Evolutionary conservation across 1,139 yeast genomes (phyloP).

Genomic region (Hemisphaericaspora subhashii): DNA sequence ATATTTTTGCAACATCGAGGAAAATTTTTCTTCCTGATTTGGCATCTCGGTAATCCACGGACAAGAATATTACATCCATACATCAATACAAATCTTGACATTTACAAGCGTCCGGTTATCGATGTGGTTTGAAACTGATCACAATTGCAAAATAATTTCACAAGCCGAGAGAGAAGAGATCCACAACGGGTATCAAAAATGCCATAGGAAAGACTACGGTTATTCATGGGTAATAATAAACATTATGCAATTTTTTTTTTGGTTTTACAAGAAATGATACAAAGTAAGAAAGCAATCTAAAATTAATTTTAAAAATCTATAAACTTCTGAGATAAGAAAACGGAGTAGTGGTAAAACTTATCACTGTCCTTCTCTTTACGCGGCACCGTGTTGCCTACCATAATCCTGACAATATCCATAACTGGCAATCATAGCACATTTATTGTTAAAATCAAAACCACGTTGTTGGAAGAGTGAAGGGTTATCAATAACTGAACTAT

Average conservation of each 20-base stretch:
- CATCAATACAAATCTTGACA: constrained; percentile 1
- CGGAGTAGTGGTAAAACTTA: too few relatives aligned
- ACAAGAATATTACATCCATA: constrained; percentile 2
- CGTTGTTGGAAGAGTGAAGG: constrained; percentile 14
- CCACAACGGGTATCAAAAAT: too few relatives aligned
- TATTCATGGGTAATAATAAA: background rate
- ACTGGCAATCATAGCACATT: constrained; percentile 28
- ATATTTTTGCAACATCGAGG: constrained; percentile 2
- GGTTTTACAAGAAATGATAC: background rate
- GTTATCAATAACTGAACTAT: constrained; percentile 15
- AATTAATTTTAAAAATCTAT: too few relatives aligned
- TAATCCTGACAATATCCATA: constrained; percentile 25
- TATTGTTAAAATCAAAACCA: constrained; percentile 23
- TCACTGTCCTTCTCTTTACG: too few relatives aligned
- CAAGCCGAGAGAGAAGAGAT: too few relatives aligned
- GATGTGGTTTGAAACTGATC: background rate
- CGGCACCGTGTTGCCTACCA: constrained; percentile 8
- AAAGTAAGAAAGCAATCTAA: background rate
- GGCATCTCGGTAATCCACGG: constrained; percentile 5
- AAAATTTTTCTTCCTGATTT: background rate
- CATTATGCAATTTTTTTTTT: background rate
- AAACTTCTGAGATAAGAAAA: background rate
- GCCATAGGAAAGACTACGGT: too few relatives aligned
- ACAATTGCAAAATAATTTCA: background rate
- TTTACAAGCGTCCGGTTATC: background rate